Evolutionary conservation across 1,139 yeast genomes (phyloP), one percentile per base, ranked within the genome.

Genomic region (Yamadazyma songkhlaensis): DNA sequence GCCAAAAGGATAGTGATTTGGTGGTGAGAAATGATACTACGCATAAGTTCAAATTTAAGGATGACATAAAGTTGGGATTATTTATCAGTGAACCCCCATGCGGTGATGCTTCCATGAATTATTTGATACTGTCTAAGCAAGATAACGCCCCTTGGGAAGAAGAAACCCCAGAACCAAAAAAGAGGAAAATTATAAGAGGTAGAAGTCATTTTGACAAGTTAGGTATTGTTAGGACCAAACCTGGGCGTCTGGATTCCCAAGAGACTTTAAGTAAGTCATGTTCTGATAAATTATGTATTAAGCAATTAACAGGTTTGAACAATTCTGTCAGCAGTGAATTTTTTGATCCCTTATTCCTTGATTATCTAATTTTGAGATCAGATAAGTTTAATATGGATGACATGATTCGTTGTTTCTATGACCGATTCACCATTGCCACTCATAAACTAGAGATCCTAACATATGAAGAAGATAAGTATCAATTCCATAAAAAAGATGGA

Each of bases 61-160:
- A 50, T 0, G 63, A 57, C 4, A 54, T 74, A 29, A 49, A 63
- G 38, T 55, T 86, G 31, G 83, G 79, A 0, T 53, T 90, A 40
- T 85, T 82, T 45, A 67, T 87, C 1, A 81, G 94, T 5, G 95
- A 86, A 45, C 74, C 86, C 0, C 97, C 97, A 0, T 90, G 98
- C 64, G 98, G 98, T 1, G 97, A 90, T 55, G 82, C 88, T 0
- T 84, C 95, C 7, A 75, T 88, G 79, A 32, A 57, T 25, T 47
- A 49, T 30, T 28, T 53, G 15, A 29, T 47, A 4, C 37, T 39
- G 2, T 35, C 48, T 3, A 37, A 52, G 4, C 53, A 48, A 2
- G 54, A 55, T 12, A 46, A 49, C 17, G 44, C 39, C 1, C 46
- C 57, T 1, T 44, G 49, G 47, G 8, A 12, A 12, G 11, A 20